A percentile compares a stretch with the other conserved stretches of the same genome.
Conservation (phyloP, 2,329 filamentous ascomycete genomes). For the Ophiostoma tasmaniense region DNA sequence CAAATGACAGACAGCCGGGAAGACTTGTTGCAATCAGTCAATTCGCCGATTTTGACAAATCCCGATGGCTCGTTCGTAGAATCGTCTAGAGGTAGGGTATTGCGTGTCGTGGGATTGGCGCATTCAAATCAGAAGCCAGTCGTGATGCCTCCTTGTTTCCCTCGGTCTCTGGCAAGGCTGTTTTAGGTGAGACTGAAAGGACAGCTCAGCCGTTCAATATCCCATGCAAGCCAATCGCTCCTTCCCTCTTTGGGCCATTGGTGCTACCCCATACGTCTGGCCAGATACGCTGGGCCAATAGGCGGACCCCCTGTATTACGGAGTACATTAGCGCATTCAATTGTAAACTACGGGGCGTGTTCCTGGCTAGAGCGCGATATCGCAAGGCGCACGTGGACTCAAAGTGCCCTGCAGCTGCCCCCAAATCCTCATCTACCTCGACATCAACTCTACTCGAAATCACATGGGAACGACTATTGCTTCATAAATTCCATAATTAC, state of each 20-base stretch:
- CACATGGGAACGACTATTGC: no score
- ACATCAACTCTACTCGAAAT: not conserved
- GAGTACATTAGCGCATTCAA: not conserved
- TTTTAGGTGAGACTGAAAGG: conserved; percentile 14
- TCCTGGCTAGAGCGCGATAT: not conserved
- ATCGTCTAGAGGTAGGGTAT: not conserved
- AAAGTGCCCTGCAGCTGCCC: not conserved
- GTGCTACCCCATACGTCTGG: not conserved
- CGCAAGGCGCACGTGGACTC: not conserved
- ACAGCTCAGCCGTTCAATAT: conserved; percentile 17
- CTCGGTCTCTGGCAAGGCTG: not conserved
- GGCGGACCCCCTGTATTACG: not conserved
- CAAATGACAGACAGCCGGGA: not conserved
- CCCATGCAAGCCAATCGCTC: not conserved
- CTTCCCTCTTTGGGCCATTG: not conserved
- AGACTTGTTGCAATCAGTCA: not conserved
- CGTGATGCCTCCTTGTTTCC: not conserved
- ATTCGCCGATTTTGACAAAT: not conserved
- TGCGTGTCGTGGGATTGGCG: not conserved
- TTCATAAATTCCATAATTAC: no score
- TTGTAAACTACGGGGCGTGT: not conserved
- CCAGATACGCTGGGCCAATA: conserved; percentile 9
- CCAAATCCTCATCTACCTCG: no score
- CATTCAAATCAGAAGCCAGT: not conserved
- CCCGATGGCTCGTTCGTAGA: not conserved